Percentiles rank a stretch among this genome's conserved stretches.
phyloP scores from a whole-genome alignment of 495 filamentous ascomycete genomes.

The Penicillium diatomitis region DNA sequence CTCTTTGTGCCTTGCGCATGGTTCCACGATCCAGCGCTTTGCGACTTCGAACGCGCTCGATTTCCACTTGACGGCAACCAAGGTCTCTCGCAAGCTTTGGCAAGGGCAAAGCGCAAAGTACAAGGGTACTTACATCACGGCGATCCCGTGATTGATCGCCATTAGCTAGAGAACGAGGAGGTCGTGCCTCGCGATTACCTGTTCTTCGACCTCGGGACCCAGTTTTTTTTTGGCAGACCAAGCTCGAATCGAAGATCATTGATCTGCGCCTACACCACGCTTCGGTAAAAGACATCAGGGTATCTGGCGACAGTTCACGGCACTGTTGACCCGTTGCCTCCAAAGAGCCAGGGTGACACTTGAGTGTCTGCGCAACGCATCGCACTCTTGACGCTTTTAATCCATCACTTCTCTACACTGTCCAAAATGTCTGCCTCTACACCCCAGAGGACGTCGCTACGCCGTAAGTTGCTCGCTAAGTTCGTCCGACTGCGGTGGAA shows the following conservation, averaged over 20 bases:
- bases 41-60: slow-evolving; percentile 8
- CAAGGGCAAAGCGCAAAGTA: neutral
- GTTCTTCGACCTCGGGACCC: too few relatives aligned
- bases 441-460: slow-evolving; percentile 18
- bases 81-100: neutral
- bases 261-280: neutral
- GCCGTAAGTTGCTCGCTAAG: slow-evolving; percentile 11
- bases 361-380: too few relatives aligned
- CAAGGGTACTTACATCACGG: neutral
- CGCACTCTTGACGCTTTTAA: neutral
- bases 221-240: too few relatives aligned
- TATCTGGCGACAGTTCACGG: too few relatives aligned
- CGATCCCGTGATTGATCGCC: neutral
- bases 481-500: neutral
- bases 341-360: too few relatives aligned
- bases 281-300: too few relatives aligned
- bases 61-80: neutral
- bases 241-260: neutral
- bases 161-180: too few relatives aligned
- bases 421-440: slow-evolving; percentile 19
- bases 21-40: neutral
- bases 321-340: too few relatives aligned
- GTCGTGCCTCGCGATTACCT: too few relatives aligned
- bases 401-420: neutral
- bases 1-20: slow-evolving; percentile 8